Conservation (phyloP, 352 stramenopile genomes). For the Phytophthora tentaculata region DNA sequence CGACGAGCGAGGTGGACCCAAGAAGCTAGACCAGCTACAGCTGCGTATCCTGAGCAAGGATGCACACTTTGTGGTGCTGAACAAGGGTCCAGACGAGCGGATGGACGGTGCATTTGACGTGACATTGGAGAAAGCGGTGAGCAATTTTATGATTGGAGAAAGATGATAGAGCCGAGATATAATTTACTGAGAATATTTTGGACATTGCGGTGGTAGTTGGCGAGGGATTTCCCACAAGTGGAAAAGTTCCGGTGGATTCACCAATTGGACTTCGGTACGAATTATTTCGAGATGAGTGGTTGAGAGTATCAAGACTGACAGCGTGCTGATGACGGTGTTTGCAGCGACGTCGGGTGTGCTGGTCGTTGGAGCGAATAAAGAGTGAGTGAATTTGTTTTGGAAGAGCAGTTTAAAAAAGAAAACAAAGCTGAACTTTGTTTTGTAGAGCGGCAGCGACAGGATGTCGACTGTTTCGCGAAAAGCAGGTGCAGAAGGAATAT, state of each 20-base stretch:
- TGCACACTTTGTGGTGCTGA: slow-evolving; percentile 73
- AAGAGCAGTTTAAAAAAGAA: not conserved
- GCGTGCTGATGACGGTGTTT: not conserved
- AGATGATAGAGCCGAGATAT: not conserved
- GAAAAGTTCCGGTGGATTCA: slow-evolving; percentile 90
- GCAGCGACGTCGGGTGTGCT: slow-evolving; percentile 88
- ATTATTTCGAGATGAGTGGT: not conserved
- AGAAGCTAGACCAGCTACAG: slow-evolving; percentile 56
- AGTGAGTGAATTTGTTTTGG: slow-evolving; percentile 45
- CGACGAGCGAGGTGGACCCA: slow-evolving; percentile 58
- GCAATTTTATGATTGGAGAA: not conserved
- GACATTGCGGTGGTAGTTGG: slow-evolving; percentile 41
- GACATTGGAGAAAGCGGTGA: slow-evolving; percentile 88
- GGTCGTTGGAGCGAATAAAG: slow-evolving; percentile 73
- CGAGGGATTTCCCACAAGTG: slow-evolving; percentile 75
- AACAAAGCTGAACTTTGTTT: slow-evolving; percentile 11
- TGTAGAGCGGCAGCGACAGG: slow-evolving; percentile 69
- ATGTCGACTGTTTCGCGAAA: slow-evolving; percentile 78
- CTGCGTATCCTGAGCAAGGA: slow-evolving; percentile 59
- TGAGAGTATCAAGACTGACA: slow-evolving; percentile 6
- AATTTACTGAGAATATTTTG: slow-evolving; percentile 1
- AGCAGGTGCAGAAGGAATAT: slow-evolving; percentile 87
- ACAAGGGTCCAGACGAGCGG: slow-evolving; percentile 83
- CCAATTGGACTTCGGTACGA: slow-evolving; percentile 87
- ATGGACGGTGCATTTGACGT: slow-evolving; percentile 90